Conservation (phyloP, 2,329 filamentous ascomycete genomes). For the Fusarium neocosmosporiellum region DNA sequence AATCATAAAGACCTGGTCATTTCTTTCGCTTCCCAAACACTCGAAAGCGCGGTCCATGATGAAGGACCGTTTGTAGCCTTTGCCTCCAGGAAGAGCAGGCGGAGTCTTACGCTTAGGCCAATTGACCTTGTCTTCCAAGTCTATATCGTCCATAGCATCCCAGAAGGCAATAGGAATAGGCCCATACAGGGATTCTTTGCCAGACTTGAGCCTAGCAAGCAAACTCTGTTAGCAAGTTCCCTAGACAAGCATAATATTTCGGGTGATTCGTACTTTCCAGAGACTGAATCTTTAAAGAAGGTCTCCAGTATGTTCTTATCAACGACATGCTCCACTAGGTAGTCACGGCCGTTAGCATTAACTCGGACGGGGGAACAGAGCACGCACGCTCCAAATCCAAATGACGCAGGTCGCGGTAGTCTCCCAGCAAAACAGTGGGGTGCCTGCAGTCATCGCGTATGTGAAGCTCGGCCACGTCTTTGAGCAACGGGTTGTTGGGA, state of each 20-base stretch:
- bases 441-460: too few relatives aligned
- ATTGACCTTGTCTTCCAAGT: neutral
- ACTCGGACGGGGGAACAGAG: too few relatives aligned
- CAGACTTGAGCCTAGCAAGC: neutral
- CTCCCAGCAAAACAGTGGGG: too few relatives aligned
- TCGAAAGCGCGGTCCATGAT: neutral
- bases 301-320: neutral
- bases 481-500: too few relatives aligned
- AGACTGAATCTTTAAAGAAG: neutral
- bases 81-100: neutral
- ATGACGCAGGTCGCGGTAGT: too few relatives aligned
- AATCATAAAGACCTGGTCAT: neutral
- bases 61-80: neutral
- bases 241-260: neutral
- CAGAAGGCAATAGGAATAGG: neutral
- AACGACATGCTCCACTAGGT: conserved; percentile 1
- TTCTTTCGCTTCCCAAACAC: neutral
- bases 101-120: too few relatives aligned
- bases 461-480: too few relatives aligned
- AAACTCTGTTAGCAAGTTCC: neutral
- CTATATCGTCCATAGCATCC: neutral
- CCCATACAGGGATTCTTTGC: neutral
- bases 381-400: too few relatives aligned
- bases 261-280: neutral
- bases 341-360: neutral